A percentile compares a stretch with the other conserved stretches of the same genome.
These are phyloP conservation scores for Rubia peregrina DNA, from an alignment of 305 asterid genomes.

Conservation along the genomic window DNA sequence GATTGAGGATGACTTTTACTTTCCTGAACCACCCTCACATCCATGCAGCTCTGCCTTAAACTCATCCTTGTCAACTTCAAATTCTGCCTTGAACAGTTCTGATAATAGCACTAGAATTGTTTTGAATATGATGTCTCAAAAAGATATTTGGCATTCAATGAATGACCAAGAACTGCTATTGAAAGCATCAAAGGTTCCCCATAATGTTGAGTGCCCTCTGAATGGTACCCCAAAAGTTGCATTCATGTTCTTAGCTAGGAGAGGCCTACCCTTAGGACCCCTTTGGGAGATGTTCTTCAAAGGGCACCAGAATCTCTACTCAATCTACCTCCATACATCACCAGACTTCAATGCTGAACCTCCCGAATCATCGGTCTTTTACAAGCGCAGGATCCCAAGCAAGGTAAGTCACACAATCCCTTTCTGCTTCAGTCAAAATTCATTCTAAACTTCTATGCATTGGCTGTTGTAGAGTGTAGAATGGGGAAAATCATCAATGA, in stretches of 20 bases:
- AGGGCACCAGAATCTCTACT: conserved; percentile 56
- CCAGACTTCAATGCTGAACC: conserved; percentile 41
- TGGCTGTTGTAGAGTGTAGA: conserved; percentile 37
- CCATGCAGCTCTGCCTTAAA: conserved; percentile 15
- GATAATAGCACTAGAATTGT: neutral
- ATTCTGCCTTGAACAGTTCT: neutral
- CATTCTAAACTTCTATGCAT: neutral
- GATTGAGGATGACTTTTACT: conserved; percentile 45
- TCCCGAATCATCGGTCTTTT: conserved; percentile 49
- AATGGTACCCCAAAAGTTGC: conserved; percentile 52
- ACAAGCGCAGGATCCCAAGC: conserved; percentile 58
- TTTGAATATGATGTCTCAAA: neutral
- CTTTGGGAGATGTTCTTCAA: conserved; percentile 77
- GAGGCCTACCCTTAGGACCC: conserved; percentile 48
- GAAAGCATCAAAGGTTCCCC: conserved; percentile 70
- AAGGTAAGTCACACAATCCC: conserved; percentile 32
- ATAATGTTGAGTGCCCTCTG: conserved; percentile 31
- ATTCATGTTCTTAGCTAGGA: conserved; percentile 65
- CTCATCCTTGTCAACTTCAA: conserved; percentile 6
- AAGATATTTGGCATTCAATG: conserved; percentile 37
- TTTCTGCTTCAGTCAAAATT: neutral
- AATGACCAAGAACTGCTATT: conserved; percentile 53
- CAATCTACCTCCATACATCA: conserved; percentile 60
- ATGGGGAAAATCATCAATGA: conserved; percentile 63
- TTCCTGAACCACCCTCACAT: conserved; percentile 35